phyloP scores from a whole-genome alignment of 2,329 filamentous ascomycete species.

The Lecanicillium sp. region DNA sequence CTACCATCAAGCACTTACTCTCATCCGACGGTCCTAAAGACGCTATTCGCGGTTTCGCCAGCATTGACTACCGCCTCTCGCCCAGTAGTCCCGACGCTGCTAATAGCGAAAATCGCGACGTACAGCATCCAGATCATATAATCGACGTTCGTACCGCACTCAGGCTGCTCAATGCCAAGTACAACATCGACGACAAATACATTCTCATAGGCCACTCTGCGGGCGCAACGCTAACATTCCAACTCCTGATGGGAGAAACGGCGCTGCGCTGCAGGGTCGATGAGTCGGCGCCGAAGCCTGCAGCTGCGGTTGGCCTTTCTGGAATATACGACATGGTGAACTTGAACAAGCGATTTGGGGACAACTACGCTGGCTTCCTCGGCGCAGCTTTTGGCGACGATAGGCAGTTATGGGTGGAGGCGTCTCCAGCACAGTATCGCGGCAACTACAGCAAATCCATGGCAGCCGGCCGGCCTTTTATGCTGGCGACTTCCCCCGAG shows the following conservation, averaged over 20 bases:
- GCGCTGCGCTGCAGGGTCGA: slow-evolving; percentile 16
- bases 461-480: slow-evolving; percentile 21
- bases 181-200: slow-evolving; percentile 38
- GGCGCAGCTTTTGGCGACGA: slow-evolving; percentile 51
- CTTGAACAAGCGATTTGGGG: slow-evolving; percentile 37
- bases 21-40: slow-evolving; percentile 16
- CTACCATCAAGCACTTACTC: slow-evolving; percentile 35
- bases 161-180: slow-evolving; percentile 34
- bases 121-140: slow-evolving; percentile 51
- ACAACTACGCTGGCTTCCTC: slow-evolving; percentile 49
- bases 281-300: slow-evolving; percentile 30
- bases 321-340: slow-evolving; percentile 59
- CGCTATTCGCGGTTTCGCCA: slow-evolving; percentile 52
- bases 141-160: slow-evolving; percentile 47
- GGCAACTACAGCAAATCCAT: slow-evolving; percentile 33
- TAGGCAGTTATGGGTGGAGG: slow-evolving; percentile 39
- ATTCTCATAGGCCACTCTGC: slow-evolving; percentile 55
- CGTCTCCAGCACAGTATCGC: slow-evolving; percentile 42
- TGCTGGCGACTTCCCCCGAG: slow-evolving; percentile 37
- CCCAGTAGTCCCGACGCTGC: slow-evolving; percentile 19
- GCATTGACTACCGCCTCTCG: slow-evolving; percentile 55
- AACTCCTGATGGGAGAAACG: slow-evolving; percentile 41
- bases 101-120: slow-evolving; percentile 28
- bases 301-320: slow-evolving; percentile 50
- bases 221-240: slow-evolving; percentile 55